Conservation (phyloP, 345 rosid species). For the Euclidium syriacum region DNA sequence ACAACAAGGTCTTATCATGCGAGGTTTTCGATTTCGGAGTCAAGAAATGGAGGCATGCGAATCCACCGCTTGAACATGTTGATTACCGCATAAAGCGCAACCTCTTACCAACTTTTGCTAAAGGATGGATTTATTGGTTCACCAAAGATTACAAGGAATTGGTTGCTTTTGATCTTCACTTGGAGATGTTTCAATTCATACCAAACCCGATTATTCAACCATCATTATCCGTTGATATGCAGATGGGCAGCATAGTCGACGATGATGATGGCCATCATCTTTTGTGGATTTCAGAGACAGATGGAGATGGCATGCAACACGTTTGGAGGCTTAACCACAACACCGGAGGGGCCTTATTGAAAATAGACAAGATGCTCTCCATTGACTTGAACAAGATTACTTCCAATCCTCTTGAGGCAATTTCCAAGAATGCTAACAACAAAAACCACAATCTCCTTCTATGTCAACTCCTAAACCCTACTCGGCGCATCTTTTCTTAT, state of each 20-base stretch:
- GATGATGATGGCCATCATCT: neutral
- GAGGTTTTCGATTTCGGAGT: neutral
- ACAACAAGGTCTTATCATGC: neutral
- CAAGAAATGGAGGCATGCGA: neutral
- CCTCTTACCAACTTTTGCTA: neutral
- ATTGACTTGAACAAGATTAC: neutral
- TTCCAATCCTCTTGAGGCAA: neutral
- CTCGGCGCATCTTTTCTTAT: neutral
- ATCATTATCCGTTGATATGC: neutral
- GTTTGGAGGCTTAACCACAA: conserved; percentile 8
- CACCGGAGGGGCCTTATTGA: neutral
- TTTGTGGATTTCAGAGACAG: neutral
- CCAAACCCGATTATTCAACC: neutral
- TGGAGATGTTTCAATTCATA: neutral
- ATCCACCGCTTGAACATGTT: neutral
- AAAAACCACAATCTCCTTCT: neutral
- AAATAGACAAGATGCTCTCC: neutral
- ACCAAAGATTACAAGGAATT: neutral
- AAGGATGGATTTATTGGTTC: neutral
- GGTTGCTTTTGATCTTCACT: conserved; percentile 14
- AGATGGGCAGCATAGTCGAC: neutral
- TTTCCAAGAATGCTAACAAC: neutral
- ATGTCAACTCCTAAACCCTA: neutral
- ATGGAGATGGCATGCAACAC: neutral
- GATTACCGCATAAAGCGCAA: neutral